phyloP scores from a whole-genome alignment of 2,329 filamentous ascomycete species.

The Monosporascus cannonballus region DNA sequence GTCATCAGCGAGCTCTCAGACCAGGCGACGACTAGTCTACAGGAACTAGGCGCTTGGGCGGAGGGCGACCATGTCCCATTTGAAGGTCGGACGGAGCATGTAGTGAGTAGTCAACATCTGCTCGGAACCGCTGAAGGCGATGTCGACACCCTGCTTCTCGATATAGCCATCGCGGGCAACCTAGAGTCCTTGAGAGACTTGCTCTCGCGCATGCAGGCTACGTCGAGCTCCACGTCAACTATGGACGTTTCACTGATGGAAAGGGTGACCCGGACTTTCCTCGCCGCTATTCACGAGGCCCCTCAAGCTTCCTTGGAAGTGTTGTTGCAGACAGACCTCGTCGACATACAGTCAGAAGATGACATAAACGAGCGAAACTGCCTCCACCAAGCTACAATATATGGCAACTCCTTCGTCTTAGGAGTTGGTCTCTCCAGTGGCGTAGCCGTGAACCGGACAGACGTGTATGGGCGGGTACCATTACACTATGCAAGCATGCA shows the following conservation, averaged over 20 bases:
- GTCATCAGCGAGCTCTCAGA: slow-evolving; percentile 96
- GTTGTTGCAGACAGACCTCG: slow-evolving; percentile 72
- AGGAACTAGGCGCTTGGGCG: slow-evolving; percentile 93
- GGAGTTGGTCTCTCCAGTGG: slow-evolving; percentile 66
- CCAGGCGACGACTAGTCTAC: slow-evolving; percentile 89
- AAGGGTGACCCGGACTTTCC: slow-evolving; percentile 81
- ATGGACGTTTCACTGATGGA: slow-evolving; percentile 56
- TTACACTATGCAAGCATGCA: slow-evolving; percentile 96
- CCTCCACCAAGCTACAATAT: slow-evolving; percentile 93
- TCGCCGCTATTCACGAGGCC: slow-evolving; percentile 83
- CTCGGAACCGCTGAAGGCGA: slow-evolving; percentile 81
- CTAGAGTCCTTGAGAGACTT: slow-evolving; percentile 72
- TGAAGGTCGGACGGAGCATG: slow-evolving; percentile 54
- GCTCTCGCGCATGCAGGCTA: slow-evolving; percentile 61
- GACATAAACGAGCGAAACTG: slow-evolving; percentile 98
- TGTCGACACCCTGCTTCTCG: slow-evolving; percentile 79
- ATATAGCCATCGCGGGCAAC: slow-evolving; percentile 80
- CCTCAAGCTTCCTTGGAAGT: slow-evolving; percentile 69
- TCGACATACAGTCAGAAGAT: slow-evolving; percentile 90
- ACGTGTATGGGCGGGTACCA: slow-evolving; percentile 91
- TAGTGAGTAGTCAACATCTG: slow-evolving; percentile 59
- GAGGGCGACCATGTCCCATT: slow-evolving; percentile 92
- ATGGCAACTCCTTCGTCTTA: slow-evolving; percentile 75
- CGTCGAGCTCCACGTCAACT: slow-evolving; percentile 39
- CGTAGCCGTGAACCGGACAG: slow-evolving; percentile 73